A percentile compares a stretch with the other conserved stretches of the same genome.
These are phyloP conservation scores for Gastrodia elata DNA, from an alignment of 106 monocot genomes.

Conservation along the genomic window DNA sequence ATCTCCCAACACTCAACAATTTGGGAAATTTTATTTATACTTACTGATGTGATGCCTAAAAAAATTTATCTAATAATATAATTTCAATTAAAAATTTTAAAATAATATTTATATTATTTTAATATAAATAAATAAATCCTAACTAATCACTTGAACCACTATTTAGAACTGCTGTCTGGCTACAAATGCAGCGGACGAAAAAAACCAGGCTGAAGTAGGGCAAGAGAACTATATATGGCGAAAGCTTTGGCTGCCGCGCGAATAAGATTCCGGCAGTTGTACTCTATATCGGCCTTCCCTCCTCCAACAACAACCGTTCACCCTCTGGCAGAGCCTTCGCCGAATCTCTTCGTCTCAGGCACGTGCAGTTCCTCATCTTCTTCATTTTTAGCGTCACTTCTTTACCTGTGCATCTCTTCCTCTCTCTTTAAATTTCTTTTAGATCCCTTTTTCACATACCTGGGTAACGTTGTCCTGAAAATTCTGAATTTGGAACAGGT, in stretches of 20 bases:
- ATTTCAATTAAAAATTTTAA: too few relatives aligned
- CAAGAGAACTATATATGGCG: neutral
- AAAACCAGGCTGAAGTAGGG: neutral
- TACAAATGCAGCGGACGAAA: neutral
- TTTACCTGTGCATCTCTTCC: too few relatives aligned
- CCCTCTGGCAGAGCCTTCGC: conserved; percentile 28
- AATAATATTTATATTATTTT: too few relatives aligned
- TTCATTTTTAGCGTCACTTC: neutral
- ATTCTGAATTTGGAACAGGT: too few relatives aligned
- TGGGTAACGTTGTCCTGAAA: neutral
- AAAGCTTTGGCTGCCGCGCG: conserved; percentile 6
- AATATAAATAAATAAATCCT: too few relatives aligned
- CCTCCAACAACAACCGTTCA: conserved; percentile 15
- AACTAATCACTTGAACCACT: too few relatives aligned
- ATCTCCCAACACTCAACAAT: too few relatives aligned
- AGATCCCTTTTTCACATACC: neutral
- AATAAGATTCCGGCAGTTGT: conserved; percentile 12
- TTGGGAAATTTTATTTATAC: too few relatives aligned
- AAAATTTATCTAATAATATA: too few relatives aligned
- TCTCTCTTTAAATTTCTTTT: neutral
- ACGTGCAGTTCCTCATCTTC: neutral
- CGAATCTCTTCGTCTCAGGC: conserved; percentile 55
- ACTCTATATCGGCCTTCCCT: conserved; percentile 16
- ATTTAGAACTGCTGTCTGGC: too few relatives aligned
- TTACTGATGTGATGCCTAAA: too few relatives aligned